Evolutionary conservation across 345 rosid species (phyloP), one percentile per base, ranked within the genome.

Genomic region (Boechera stricta): DNA sequence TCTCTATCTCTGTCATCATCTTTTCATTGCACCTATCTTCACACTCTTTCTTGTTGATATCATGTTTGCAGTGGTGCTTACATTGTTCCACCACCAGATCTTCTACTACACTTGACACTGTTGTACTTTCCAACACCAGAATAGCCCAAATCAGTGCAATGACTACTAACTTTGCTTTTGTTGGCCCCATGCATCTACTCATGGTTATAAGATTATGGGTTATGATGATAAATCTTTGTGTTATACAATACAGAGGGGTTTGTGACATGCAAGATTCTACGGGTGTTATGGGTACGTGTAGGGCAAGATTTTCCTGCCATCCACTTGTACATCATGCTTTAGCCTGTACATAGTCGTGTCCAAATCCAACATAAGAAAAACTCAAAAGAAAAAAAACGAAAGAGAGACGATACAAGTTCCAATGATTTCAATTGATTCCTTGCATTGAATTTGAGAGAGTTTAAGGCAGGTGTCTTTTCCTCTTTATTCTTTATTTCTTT

Each of bases 281-380:
- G 8, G 29, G 56, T 65, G 59, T 24, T 60, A 47, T 7, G 15
- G 13, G 32, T 42, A 71, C 77, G 54, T 73, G 70, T 21, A 52
- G 5, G 5, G 7, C n/a, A 64, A 44, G 36, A 38, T 42, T 21
- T 44, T n/a, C 48, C 26, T 45, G 26, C 49, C 51, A 65, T 57
- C 66, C 72, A 66, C 78, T 56, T 74, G 72, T 49, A 45, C 41
- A 45, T 35, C 73, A 66, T 57, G 67, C 72, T 56, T 44, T 10
- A 55, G 8, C 28, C 5, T 44, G n/a, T 32, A 48, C 51, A 10
- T 24, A 18, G 12, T 24, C 57, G 41, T 65, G 66, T 45, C 71
- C 57, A 41, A 64, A 18, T 53, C 63, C 41, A 52, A 28, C 67
- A 7, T n/a, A 13, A 28, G 53, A 11, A n/a, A 41, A 44, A 3